Percentiles rank a stretch among this genome's conserved stretches.
Evolutionary conservation across 163 green algal genomes (phyloP).

Genomic region (Prototheca wickerhamii): DNA sequence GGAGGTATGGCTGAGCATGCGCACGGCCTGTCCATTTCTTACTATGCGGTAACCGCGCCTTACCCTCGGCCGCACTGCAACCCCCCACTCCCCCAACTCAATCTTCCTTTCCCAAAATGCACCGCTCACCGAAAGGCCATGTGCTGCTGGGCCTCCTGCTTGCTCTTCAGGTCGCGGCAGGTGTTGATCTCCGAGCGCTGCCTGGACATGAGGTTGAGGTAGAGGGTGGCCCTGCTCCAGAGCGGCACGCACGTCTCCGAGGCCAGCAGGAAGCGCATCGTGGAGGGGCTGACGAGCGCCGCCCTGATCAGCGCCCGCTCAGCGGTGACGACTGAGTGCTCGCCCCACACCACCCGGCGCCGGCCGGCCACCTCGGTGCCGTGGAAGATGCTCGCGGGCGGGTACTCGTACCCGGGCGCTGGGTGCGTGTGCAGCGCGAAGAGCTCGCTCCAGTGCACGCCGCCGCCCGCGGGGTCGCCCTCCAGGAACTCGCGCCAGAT

Average conservation of each 20-base stretch:
- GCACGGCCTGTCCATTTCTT: background rate
- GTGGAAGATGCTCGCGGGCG: conserved; percentile 22
- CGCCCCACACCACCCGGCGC: conserved; percentile 30
- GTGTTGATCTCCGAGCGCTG: conserved; percentile 22
- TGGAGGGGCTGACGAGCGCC: conserved; percentile 28
- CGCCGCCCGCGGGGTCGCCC: background rate
- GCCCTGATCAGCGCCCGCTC: conserved; percentile 21
- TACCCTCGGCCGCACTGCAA: background rate
- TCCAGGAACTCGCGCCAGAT: conserved; percentile 24
- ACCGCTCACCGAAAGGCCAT: background rate
- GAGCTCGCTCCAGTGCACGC: conserved; percentile 7
- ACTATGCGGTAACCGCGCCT: background rate
- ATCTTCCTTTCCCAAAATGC: too few species aligned
- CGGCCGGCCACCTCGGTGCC: conserved; percentile 21
- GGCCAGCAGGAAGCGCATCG: conserved; percentile 32
- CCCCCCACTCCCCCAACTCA: background rate
- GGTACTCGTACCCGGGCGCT: conserved; percentile 1
- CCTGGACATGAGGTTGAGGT: conserved; percentile 27
- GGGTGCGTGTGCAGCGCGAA: conserved; percentile 19
- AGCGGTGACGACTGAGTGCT: conserved; percentile 22
- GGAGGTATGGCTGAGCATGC: background rate
- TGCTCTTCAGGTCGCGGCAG: conserved; percentile 6
- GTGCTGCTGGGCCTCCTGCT: background rate
- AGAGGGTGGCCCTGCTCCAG: conserved; percentile 26
- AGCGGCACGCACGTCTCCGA: conserved; percentile 35